Conservation (phyloP, 2,329 filamentous ascomycete species). For the Tolypocladium sp. region DNA sequence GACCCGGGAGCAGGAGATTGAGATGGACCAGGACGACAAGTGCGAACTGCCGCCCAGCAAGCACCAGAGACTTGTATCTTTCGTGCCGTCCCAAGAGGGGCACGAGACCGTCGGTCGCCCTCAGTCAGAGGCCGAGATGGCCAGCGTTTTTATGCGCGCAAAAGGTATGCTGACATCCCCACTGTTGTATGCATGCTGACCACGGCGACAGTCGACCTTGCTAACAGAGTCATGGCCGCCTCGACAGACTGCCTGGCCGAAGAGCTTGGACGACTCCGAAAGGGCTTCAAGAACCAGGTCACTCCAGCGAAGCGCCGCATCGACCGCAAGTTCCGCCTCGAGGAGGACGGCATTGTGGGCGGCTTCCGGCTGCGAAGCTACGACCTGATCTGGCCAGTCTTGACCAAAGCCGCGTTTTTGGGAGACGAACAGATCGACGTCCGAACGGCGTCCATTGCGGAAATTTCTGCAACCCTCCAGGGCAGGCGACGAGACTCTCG, state of each 20-base stretch:
- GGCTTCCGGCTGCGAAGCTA: constrained; percentile 19
- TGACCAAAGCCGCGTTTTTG: constrained; percentile 10
- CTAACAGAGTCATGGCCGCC: constrained; percentile 8
- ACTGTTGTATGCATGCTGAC: constrained; percentile 2
- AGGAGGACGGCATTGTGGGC: constrained; percentile 6
- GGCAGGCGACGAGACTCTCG: constrained; percentile 12
- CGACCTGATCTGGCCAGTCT: constrained; percentile 13
- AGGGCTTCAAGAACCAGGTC: constrained; percentile 1
- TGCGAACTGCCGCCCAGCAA: constrained; percentile 3
- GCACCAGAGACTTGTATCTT: neutral
- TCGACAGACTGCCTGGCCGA: neutral
- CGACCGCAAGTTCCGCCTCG: constrained; percentile 6
- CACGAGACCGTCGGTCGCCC: neutral
- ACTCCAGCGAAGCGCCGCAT: constrained; percentile 20
- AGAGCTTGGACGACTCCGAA: constrained; percentile 1
- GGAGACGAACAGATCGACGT: constrained; percentile 14
- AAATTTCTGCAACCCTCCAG: constrained; percentile 11
- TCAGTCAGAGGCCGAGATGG: constrained; percentile 3
- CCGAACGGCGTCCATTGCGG: constrained; percentile 15
- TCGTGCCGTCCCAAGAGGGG: neutral
- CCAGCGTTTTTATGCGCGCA: constrained; percentile 12
- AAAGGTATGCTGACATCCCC: constrained; percentile 15
- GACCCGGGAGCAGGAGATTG: neutral
- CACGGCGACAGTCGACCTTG: constrained; percentile 13
- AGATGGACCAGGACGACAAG: neutral